Base-by-base conservation (phyloP, 768 basidiomycete genomes). In the Phylloporus scabripes region DNA sequence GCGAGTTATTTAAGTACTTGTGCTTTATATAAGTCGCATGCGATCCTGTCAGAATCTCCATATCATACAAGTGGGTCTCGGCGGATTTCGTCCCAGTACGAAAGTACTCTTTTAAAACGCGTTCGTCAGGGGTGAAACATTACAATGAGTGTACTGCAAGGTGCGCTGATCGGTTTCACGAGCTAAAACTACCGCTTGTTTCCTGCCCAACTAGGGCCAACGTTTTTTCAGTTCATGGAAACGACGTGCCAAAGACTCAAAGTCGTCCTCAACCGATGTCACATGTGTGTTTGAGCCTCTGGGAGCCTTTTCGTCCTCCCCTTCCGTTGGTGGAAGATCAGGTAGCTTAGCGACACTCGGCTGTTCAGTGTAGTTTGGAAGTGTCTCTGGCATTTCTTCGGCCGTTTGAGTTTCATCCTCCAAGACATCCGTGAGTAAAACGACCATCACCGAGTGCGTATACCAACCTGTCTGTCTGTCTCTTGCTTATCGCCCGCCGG, bases 191-290 rank as follows among this genome's bases (percentile, higher is more conserved):
- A 44, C 42, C 29, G 41, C 26, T 43, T 28, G 26, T 28, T 20
- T n/a, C 31, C 36, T 31, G 7, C 26, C 45, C 2, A 31, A 17
- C 37, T 18, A 47, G 41, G 32, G 23, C 68, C 67, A 90, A 41
- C 82, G 81, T 70, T 89, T 90, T 74, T 94, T 96, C 58, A 96
- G 69, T 24, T 81, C 85, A 52, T 87, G 90, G 60, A 96, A 95
- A 49, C 93, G 81, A 64, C 79, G 81, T 44, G 84, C 72, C 43
- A 96, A 72, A 18, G 79, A 74, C 33, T 86, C 85, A 58, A 92
- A 89, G 49, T 86, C 85, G 57, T 92, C 83, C 61, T 80, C 55
- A 6, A 48, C 38, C 31, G 54, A 20, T 20, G 52, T 48, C 2
- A 10, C 24, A 4, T 49, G 32, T 41, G 31, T 39, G 23, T 50